Evolutionary conservation across 2,329 filamentous ascomycete species (phyloP), one percentile per base, ranked within the genome.

Genomic region (Grosmannia clavigera): DNA sequence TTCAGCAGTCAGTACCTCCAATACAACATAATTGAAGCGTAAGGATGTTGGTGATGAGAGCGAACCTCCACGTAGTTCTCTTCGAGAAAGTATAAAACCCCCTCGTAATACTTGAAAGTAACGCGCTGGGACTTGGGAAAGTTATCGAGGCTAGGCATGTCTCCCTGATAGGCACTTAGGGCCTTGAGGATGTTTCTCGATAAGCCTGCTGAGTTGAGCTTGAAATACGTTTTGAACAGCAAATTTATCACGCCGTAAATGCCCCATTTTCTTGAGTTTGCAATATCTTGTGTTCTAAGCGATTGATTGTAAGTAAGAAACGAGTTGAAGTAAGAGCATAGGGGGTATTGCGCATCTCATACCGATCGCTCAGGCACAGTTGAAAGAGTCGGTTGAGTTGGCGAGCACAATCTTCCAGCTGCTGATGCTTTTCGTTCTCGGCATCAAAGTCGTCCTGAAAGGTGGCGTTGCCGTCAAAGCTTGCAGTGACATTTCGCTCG

Each of bases 161-260:
- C 92, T 53, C 83, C 81, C 62, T 78, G 75, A 59, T 88, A 86
- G 14, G 91, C 92, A 55, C 86, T 81, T 55, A 99, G 79, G 0
- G 90, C 91, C 65, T 87, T 89, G 55, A 99, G 78, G 57, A 97
- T 86, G 65, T 94, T 96, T 70, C 94, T 91, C 22, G 87, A 95
- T 25, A 97, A 78, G n/a, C 84, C 85, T 61, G 95, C 87, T 40
- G 88, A 89, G 74, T 95, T 96, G 64, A 97, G 78, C 76, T 90
- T 95, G 78, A 99, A 99, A 72, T 97, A 96, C 1, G 92, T 97
- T 74, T 97, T 97, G 82, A 99, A 99, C 16, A 96, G 79, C 9
- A 99, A 81, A 70, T 96, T 97, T 68, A 92, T 90, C 65, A 92
- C 86, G 71, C 91, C 92, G 76, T 99, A 99, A 55, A 96, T 88